Conservation (phyloP, 2,329 filamentous ascomycete species). For the Dendrostoma leiphaemia region DNA sequence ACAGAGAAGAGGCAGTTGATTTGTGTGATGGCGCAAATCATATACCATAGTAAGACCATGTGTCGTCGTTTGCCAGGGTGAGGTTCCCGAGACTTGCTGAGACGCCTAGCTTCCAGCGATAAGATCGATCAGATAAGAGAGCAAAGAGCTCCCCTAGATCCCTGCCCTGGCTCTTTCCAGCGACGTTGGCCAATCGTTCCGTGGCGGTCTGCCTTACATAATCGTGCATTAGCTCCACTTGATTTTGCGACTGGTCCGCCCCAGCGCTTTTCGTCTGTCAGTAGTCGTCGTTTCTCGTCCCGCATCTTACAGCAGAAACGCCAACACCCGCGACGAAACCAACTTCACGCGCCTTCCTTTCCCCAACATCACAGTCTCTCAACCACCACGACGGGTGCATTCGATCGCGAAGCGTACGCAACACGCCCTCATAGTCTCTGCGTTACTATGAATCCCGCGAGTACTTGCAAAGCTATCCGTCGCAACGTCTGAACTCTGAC, state of each 20-base stretch:
- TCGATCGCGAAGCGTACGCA: background rate
- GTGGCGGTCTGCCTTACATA: background rate
- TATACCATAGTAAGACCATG: no score
- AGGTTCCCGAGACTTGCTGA: no score
- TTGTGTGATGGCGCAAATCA: no score
- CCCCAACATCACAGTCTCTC: background rate
- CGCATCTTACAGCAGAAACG: background rate
- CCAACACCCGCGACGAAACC: no score
- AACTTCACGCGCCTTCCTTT: background rate
- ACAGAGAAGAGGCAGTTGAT: no score
- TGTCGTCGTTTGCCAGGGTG: no score
- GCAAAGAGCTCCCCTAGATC: background rate
- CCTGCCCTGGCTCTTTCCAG: background rate
- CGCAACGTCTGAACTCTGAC: conserved; percentile 24
- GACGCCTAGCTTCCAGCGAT: background rate
- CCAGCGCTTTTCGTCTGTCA: background rate
- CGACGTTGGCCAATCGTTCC: background rate
- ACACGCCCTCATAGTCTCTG: background rate
- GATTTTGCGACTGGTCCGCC: background rate
- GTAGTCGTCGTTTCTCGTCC: background rate
- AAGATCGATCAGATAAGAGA: conserved; percentile 3
- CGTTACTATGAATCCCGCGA: conserved; percentile 1
- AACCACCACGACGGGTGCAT: background rate
- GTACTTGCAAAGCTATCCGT: background rate
- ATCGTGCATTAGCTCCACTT: background rate